Percentiles rank a stretch among this genome's conserved stretches.
Conservation (phyloP, 2,329 filamentous ascomycete genomes). For the Claviceps digitariae region DNA sequence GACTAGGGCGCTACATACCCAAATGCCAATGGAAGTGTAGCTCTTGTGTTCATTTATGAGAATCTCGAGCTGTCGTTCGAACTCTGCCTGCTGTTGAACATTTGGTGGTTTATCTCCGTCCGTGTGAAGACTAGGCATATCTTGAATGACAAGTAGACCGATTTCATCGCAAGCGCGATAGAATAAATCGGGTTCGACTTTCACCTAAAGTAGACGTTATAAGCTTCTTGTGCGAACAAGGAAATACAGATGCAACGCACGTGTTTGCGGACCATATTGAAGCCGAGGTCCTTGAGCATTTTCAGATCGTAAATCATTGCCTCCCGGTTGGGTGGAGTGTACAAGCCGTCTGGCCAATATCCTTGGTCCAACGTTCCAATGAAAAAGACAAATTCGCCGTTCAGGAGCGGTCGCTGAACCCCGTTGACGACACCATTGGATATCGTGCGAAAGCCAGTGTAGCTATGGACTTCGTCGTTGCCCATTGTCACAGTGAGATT, state of each 20-base stretch:
- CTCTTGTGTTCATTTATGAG: conserved; percentile 49
- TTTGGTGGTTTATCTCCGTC: conserved; percentile 21
- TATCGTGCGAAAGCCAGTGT: conserved; percentile 57
- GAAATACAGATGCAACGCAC: conserved; percentile 23
- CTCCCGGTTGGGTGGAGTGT: conserved; percentile 50
- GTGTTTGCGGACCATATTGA: conserved; percentile 61
- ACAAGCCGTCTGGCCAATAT: conserved; percentile 57
- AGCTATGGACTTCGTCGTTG: conserved; percentile 44
- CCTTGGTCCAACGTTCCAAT: conserved; percentile 60
- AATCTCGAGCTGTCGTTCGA: conserved; percentile 47
- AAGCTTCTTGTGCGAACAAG: not conserved
- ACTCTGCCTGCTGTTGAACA: conserved; percentile 45
- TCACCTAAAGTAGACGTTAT: conserved; percentile 32
- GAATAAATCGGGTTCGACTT: conserved; percentile 53
- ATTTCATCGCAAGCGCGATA: conserved; percentile 55
- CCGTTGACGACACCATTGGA: conserved; percentile 42
- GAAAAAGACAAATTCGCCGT: conserved; percentile 54
- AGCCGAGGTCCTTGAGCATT: conserved; percentile 49
- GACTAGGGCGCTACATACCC: conserved; percentile 27
- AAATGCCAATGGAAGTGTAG: conserved; percentile 51
- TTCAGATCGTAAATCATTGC: conserved; percentile 56
- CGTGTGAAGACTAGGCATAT: conserved; percentile 50
- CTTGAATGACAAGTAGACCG: conserved; percentile 54
- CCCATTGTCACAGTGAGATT: conserved; percentile 43
- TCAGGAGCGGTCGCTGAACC: conserved; percentile 47